Base-by-base conservation (phyloP, 768 basidiomycete genomes). In the Agaricus subrufescens region DNA sequence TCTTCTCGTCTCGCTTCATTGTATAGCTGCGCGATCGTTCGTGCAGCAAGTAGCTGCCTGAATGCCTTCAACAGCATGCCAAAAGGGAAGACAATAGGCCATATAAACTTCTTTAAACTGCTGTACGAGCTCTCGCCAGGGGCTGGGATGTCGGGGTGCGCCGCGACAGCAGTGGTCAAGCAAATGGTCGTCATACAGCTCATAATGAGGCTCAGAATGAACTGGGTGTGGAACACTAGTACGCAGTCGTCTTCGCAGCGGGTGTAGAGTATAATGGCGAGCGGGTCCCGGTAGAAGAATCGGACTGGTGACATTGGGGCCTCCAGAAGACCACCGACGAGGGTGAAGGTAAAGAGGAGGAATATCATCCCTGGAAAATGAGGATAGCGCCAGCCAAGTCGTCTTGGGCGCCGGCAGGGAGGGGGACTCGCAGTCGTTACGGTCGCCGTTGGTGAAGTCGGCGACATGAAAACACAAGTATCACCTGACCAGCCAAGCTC, bases 121-220 rank as follows among this genome's bases (percentile, higher is more conserved):
- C 12, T 56, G 42, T 37, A 50, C 4, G 30, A 39, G 47, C 54
- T 56, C 26, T 56, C 54, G n/a, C 46, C 46, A 8, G 46, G 54
- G 31, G 47, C 19, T 25, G 54, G 54, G 11, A 56, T 56, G 30
- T 56, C 54, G 30, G 55, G 49, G 29, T 56, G 55, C 14, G 55
- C 55, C 27, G 55, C 55, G 31, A 56, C 55, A 19, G 48, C 55
- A 23, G 55, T 56, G 23, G 55, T 56, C 14, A 56, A 48, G 42
- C 55, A 56, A 31, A 56, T 56, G 3, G 55, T 56, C 30, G 55
- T 56, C 48, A 56, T 56, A 49, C 54, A 56, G 54, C 47, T 50
- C 55, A 56, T 56, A 34, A 50, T 45, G 12, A 56, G 49, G 34
- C 55, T 56, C 14, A 50, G 27, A 15, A 56, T 50, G 54, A 56